phyloP scores from a whole-genome alignment of 108 stramenopile species.

The Seminavis robusta region DNA sequence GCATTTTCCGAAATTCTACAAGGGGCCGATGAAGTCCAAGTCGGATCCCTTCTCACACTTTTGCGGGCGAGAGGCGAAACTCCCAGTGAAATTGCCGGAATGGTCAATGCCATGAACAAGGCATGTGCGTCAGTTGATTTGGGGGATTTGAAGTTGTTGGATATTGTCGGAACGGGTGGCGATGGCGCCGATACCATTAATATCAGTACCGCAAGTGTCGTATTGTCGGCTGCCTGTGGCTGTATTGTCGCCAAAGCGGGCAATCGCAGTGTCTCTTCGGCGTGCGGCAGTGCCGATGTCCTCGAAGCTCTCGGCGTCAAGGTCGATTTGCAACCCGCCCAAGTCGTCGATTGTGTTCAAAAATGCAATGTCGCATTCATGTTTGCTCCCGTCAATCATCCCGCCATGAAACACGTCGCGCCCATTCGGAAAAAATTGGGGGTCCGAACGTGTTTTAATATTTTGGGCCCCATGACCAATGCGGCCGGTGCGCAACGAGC shows the following conservation, averaged over 20 bases:
- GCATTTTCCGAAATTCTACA: slow-evolving; percentile 78
- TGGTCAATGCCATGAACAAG: slow-evolving; percentile 93
- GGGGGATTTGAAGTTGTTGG: slow-evolving; percentile 69
- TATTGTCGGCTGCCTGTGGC: slow-evolving; percentile 95
- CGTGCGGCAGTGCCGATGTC: slow-evolving; percentile 94
- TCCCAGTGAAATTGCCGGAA: slow-evolving; percentile 91
- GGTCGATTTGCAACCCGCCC: slow-evolving; percentile 83
- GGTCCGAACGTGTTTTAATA: slow-evolving; percentile 96
- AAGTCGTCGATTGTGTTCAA: slow-evolving; percentile 91
- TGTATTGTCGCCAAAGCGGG: slow-evolving; percentile 96
- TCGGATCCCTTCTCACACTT: slow-evolving; percentile 83
- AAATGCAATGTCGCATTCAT: slow-evolving; percentile 90
- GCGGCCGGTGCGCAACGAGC: slow-evolving; percentile 94
- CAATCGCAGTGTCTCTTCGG: slow-evolving; percentile 89
- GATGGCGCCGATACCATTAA: slow-evolving; percentile 99
- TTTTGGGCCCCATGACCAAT: slow-evolving; percentile 98
- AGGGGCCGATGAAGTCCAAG: slow-evolving; percentile 80
- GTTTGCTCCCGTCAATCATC: slow-evolving; percentile 98
- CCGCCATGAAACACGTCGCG: slow-evolving; percentile 95
- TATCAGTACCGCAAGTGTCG: slow-evolving; percentile 91
- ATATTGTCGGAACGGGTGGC: slow-evolving; percentile 99
- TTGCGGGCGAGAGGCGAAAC: slow-evolving; percentile 92
- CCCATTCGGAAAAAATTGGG: slow-evolving; percentile 94
- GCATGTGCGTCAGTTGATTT: slow-evolving; percentile 74
- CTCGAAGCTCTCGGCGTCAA: slow-evolving; percentile 93